These are phyloP conservation scores for Penicillium manginii DNA, from an alignment of 495 filamentous ascomycete species.

Conservation along the genomic window DNA sequence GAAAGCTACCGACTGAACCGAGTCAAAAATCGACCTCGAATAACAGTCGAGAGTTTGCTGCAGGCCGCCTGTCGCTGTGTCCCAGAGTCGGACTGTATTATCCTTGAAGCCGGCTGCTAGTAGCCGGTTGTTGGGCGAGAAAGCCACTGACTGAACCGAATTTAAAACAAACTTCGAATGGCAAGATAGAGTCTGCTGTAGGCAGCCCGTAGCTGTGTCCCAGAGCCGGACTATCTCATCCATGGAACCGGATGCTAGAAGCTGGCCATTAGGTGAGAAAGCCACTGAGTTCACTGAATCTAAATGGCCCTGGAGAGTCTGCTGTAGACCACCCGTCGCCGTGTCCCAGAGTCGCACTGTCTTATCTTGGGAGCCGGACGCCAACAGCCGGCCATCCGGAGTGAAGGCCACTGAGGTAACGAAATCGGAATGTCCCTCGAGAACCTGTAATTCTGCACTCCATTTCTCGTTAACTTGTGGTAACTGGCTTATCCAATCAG, in stretches of 20 bases:
- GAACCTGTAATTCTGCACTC: slow-evolving; percentile 21
- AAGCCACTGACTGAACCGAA: too few species aligned
- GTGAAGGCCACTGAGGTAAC: slow-evolving; percentile 26
- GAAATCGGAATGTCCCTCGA: slow-evolving; percentile 30
- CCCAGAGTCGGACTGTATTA: too few species aligned
- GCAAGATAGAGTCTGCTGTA: too few species aligned
- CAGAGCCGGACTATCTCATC: slow-evolving; percentile 27
- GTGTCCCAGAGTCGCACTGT: slow-evolving; percentile 43
- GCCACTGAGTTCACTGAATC: background rate
- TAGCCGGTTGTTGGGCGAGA: too few species aligned
- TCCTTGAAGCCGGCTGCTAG: too few species aligned
- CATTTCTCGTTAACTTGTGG: slow-evolving; percentile 15
- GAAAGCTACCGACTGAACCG: slow-evolving; percentile 18
- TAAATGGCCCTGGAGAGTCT: slow-evolving; percentile 17
- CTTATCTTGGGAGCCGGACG: slow-evolving; percentile 37
- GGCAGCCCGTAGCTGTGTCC: slow-evolving; percentile 22
- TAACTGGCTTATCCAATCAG: slow-evolving; percentile 9
- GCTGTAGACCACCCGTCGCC: background rate
- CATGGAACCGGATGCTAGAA: background rate
- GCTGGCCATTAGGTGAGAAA: background rate
- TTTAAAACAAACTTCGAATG: too few species aligned
- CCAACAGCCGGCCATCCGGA: slow-evolving; percentile 26
- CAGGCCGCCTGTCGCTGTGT: too few species aligned
- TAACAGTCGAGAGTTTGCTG: slow-evolving; percentile 18
- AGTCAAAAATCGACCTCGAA: slow-evolving; percentile 15